phyloP scores from a whole-genome alignment of 2,329 filamentous ascomycete species.

The Xylaria digitata region DNA sequence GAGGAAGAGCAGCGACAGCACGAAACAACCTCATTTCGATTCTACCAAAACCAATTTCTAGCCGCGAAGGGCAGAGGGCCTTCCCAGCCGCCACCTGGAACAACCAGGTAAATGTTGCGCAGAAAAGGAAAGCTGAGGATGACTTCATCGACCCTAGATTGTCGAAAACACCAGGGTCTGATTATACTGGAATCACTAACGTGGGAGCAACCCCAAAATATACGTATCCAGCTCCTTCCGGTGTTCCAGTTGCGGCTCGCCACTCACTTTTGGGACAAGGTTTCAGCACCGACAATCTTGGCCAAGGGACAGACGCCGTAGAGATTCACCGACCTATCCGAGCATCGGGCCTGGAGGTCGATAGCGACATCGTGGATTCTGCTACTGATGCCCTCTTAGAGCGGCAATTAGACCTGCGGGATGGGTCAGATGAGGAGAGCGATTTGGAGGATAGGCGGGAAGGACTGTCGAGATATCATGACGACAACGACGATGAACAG shows the following conservation, averaged over 20 bases:
- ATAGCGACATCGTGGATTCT: constrained; percentile 34
- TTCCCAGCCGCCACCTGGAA: constrained; percentile 5
- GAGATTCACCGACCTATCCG: constrained; percentile 1
- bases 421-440: constrained; percentile 33
- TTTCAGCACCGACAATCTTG: background rate
- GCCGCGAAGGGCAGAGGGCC: background rate
- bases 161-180: background rate
- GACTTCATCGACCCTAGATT: constrained; percentile 27
- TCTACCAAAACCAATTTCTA: constrained; percentile 26
- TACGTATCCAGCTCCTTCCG: constrained; percentile 16
- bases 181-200: background rate
- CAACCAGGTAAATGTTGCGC: background rate
- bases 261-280: background rate
- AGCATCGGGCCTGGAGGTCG: constrained; percentile 14
- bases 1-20: background rate
- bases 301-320: constrained; percentile 1
- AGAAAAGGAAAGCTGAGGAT: constrained; percentile 18
- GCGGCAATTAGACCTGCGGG: constrained; percentile 41
- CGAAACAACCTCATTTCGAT: constrained; percentile 18
- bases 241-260: background rate
- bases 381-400: constrained; percentile 46
- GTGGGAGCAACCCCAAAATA: background rate
- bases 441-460: constrained; percentile 23
- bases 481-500: constrained; percentile 22
- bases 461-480: constrained; percentile 15